These are phyloP conservation scores for Herpetomonas muscarum DNA, from an alignment of 208 protist genomes.

Conservation along the genomic window DNA sequence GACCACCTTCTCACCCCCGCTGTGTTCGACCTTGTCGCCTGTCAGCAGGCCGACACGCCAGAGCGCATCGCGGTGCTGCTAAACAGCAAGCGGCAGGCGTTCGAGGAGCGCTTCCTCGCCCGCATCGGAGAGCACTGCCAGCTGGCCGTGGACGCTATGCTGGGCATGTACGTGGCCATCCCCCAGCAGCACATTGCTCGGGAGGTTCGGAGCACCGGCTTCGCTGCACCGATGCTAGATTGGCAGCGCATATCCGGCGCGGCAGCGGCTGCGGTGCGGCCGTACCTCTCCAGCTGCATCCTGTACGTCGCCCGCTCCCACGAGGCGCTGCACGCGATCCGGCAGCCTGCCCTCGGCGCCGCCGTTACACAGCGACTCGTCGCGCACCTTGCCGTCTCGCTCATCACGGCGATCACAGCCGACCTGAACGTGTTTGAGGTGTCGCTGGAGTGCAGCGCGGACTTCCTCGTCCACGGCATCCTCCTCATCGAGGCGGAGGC, in stretches of 20 bases:
- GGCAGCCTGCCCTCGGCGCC: slow-evolving; percentile 66
- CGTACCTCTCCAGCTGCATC: slow-evolving; percentile 75
- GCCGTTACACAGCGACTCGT: slow-evolving; percentile 75
- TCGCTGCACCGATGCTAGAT: slow-evolving; percentile 70
- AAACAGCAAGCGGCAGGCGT: slow-evolving; percentile 28
- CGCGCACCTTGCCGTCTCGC: slow-evolving; percentile 51
- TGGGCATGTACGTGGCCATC: slow-evolving; percentile 62
- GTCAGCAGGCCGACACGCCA: slow-evolving; percentile 22
- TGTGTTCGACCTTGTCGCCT: slow-evolving; percentile 54
- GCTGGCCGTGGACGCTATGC: slow-evolving; percentile 77
- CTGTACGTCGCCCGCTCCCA: slow-evolving; percentile 61
- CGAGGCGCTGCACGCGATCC: slow-evolving; percentile 65
- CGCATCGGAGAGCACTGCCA: slow-evolving; percentile 80
- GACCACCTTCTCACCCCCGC: slow-evolving; percentile 67
- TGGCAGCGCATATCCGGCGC: slow-evolving; percentile 75
- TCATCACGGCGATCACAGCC: slow-evolving; percentile 60
- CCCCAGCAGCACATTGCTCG: slow-evolving; percentile 72
- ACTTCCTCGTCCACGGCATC: slow-evolving; percentile 59
- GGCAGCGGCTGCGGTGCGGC: slow-evolving; percentile 58
- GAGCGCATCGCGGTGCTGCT: slow-evolving; percentile 11
- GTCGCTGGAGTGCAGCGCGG: slow-evolving; percentile 67
- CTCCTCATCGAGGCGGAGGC: slow-evolving; percentile 78
- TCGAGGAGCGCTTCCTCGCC: slow-evolving; percentile 46
- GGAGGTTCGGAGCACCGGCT: slow-evolving; percentile 52
- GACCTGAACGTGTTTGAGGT: slow-evolving; percentile 80